Evolutionary conservation across 176 grass and related monocot genomes (phyloP), one percentile per base, ranked within the genome.

Genomic region (Panicum miliaceum): DNA sequence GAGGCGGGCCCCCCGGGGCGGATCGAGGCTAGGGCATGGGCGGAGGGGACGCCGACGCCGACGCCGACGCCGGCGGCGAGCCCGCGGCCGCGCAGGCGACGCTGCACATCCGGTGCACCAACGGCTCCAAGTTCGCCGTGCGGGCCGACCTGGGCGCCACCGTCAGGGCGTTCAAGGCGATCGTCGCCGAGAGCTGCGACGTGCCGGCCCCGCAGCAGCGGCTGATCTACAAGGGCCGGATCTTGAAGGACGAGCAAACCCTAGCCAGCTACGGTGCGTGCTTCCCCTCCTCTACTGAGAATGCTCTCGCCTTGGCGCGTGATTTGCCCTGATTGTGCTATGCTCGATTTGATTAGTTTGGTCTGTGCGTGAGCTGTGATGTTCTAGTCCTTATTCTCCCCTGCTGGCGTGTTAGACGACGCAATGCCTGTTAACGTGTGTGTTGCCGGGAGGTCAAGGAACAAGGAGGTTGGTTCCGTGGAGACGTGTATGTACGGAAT

Each of bases 171-270:
- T 97, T 97, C 83, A 97, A 97, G 82, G 85, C 76, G 68, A 60
- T 81, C 57, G 91, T 97, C 13, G 89, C 94, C 8, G 88, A 68
- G 53, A 94, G 53, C 87, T 90, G 89, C 82, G 94, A 97, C 71
- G 87, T 97, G 64, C 91, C 94, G 14, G 87, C 87, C 56, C 78
- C 88, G 75, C 94, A 94, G 91, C 94, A 97, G 91, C 88, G 94
- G 64, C 79, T 97, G 91, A 97, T 97, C 91, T 97, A 94, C 78
- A 97, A 94, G 74, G 94, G 94, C 19, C 86, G 94, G 87, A 94
- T 97, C 88, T 78, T 97, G 80, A 97, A 94, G 89, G 91, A 97
- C 82, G 94, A 97, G 46, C 94, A 94, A 87, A 97, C 94, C 69
- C 89, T 97, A 79, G 84, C 86, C 47, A 97, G 94, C 82, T 97